Evolutionary conservation across 352 stramenopile species (phyloP).

Genomic region (Phytophthora vignae): DNA sequence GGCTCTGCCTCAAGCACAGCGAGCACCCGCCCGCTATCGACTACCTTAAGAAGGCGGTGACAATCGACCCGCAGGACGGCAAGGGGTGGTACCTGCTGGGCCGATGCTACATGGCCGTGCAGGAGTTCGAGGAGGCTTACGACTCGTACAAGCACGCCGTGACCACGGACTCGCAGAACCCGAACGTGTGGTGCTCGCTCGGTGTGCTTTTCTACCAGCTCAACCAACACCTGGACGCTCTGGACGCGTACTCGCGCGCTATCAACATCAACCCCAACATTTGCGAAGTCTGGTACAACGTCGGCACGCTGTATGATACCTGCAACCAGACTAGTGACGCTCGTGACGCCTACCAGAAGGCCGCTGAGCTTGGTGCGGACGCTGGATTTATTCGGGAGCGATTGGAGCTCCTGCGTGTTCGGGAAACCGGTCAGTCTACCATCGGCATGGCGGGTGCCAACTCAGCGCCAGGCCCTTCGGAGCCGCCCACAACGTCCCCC

Average conservation of each 20-base stretch:
- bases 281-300: conserved; percentile 93
- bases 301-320: conserved; percentile 91
- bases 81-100: conserved; percentile 92
- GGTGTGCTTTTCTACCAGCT: conserved; percentile 93
- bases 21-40: conserved; percentile 86
- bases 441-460: conserved; percentile 87
- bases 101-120: conserved; percentile 92
- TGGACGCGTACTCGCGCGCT: conserved; percentile 89
- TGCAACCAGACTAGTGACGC: conserved; percentile 92
- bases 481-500: conserved; percentile 84
- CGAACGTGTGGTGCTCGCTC: conserved; percentile 92
- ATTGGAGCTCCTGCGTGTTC: conserved; percentile 76
- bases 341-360: conserved; percentile 90
- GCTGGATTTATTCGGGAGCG: conserved; percentile 87
- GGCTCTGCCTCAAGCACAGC: conserved; percentile 87
- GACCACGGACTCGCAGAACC: conserved; percentile 90
- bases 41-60: conserved; percentile 86
- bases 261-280: conserved; percentile 94
- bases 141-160: conserved; percentile 92
- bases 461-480: conserved; percentile 78
- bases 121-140: conserved; percentile 92
- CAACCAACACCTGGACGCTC: conserved; percentile 88
- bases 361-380: conserved; percentile 83
- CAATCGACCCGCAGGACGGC: conserved; percentile 81
- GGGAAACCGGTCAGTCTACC: conserved; percentile 83